Evolutionary conservation across 805 yeast genomes (phyloP), one percentile per base, ranked within the genome.

Genomic region (Jamesozyma rosinii): DNA sequence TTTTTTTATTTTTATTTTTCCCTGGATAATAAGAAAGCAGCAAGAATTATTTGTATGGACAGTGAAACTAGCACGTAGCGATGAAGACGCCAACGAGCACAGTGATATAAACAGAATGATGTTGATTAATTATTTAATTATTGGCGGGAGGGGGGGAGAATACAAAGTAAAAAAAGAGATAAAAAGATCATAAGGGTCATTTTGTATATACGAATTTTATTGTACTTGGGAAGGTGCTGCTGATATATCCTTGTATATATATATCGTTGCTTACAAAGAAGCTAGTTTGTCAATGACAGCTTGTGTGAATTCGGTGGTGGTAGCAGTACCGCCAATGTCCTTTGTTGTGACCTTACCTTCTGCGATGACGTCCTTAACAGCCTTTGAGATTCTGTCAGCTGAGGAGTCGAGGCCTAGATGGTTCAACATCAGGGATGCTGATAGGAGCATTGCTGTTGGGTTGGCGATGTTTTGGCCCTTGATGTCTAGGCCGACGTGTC

Each of bases 401-500:
- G 80, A 74, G 39, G 73, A 72, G 60, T 82, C 86, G 58, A 90
- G 75, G 53, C 97, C 97, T 63, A 90, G 77, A 70, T 90, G 98
- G 73, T 96, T 85, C 72, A 90, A 78, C 81, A 90, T 68, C 83
- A 90, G 79, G 51, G 89, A 71, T 37, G 95, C 77, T 47, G 96
- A 86, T 61, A 92, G 75, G 59, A 90, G 83, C 90, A 90, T 83
- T 56, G 96, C 97, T 49, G 97, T 86, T 66, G 98, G 98, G 80
- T 90, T 90, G 52, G 97, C 97, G 51, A 86, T 76, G 75, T 87
- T 84, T 70, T 85, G 78, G 64, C 95, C 97, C 75, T 85, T 76
- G 67, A 92, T 85, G 69, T 90, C 97, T 58, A 90, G 76, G 70
- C 97, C 97, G 61, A 89, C 97, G 74, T 89, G 97, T 77, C 98